Evolutionary conservation across 495 filamentous ascomycete species (phyloP).

Genomic region (Cladorrhinum samala): DNA sequence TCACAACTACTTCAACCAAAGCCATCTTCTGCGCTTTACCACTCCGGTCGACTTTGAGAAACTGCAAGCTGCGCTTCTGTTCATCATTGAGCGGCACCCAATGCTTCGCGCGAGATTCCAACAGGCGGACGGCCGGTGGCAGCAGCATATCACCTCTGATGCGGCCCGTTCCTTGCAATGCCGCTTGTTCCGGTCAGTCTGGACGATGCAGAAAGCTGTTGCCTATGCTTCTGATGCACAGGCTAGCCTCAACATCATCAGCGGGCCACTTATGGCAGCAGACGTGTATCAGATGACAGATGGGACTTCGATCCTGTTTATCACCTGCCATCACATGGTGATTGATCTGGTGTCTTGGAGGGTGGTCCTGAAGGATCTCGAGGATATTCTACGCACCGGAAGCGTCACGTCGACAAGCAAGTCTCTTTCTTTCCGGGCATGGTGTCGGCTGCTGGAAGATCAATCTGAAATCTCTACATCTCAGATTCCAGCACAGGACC

Average conservation of each 20-base stretch:
- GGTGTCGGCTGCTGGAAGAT: constrained; percentile 29
- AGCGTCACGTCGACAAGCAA: background rate
- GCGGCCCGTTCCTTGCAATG: background rate
- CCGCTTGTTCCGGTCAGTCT: background rate
- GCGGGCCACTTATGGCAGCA: constrained; percentile 29
- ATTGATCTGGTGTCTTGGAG: constrained; percentile 58
- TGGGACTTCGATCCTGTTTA: constrained; percentile 28
- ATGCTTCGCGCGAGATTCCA: background rate
- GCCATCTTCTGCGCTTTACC: background rate
- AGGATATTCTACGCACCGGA: constrained; percentile 36
- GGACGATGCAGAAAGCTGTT: constrained; percentile 7
- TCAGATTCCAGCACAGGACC: constrained; percentile 6
- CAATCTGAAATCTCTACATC: constrained; percentile 1
- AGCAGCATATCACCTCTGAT: background rate
- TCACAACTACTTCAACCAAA: background rate
- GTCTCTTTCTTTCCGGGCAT: constrained; percentile 47
- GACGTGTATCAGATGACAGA: constrained; percentile 5
- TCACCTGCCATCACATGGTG: constrained; percentile 52
- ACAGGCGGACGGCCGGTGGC: background rate
- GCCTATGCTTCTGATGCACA: constrained; percentile 15
- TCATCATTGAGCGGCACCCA: background rate
- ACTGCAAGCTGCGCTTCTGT: background rate
- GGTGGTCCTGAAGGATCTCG: constrained; percentile 50
- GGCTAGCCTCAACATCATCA: constrained; percentile 28
- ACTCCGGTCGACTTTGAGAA: background rate